phyloP scores from a whole-genome alignment of 2,329 filamentous ascomycete genomes.

The Allantophomopsis cytisporea region DNA sequence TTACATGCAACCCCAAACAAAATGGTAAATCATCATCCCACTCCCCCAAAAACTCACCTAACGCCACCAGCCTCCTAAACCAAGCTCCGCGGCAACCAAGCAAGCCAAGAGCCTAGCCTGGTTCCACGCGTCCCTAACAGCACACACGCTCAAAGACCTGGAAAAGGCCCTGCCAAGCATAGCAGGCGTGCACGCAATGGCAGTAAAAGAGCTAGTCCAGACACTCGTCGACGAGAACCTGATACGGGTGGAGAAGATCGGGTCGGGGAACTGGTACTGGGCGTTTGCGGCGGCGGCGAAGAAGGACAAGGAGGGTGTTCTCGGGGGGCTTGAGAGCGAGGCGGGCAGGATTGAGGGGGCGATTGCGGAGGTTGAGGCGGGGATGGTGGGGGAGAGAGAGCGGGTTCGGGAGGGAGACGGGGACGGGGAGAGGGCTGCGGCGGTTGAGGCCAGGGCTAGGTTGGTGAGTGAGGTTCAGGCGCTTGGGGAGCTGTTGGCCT shows the following conservation, averaged over 20 bases:
- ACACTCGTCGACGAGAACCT: constrained; percentile 44
- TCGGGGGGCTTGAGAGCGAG: constrained; percentile 22
- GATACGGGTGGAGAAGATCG: constrained; percentile 55
- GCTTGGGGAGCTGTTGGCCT: constrained; percentile 16
- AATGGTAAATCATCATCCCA: neutral
- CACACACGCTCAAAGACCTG: constrained; percentile 53
- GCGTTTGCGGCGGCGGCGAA: constrained; percentile 42
- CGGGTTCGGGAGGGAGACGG: constrained; percentile 18
- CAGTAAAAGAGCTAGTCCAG: constrained; percentile 54
- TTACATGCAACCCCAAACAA: too few species aligned
- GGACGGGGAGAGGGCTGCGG: constrained; percentile 13
- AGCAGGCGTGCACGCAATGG: constrained; percentile 50
- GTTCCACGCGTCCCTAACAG: constrained; percentile 43
- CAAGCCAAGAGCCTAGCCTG: constrained; percentile 41
- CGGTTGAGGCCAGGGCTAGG: constrained; percentile 10
- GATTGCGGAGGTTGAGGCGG: constrained; percentile 18
- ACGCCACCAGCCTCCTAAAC: constrained; percentile 31
- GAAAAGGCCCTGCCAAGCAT: constrained; percentile 49
- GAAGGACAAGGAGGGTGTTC: constrained; percentile 27
- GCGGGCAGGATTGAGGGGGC: constrained; percentile 14
- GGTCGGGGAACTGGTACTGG: constrained; percentile 63
- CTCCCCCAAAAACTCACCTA: neutral
- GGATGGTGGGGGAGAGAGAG: constrained; percentile 21
- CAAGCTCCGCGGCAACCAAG: constrained; percentile 41
- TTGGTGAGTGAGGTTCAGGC: constrained; percentile 13